A percentile compares a stretch with the other conserved stretches of the same genome.
phyloP scores from a whole-genome alignment of 768 basidiomycete genomes.

The Candolleomyces eurysporus region DNA sequence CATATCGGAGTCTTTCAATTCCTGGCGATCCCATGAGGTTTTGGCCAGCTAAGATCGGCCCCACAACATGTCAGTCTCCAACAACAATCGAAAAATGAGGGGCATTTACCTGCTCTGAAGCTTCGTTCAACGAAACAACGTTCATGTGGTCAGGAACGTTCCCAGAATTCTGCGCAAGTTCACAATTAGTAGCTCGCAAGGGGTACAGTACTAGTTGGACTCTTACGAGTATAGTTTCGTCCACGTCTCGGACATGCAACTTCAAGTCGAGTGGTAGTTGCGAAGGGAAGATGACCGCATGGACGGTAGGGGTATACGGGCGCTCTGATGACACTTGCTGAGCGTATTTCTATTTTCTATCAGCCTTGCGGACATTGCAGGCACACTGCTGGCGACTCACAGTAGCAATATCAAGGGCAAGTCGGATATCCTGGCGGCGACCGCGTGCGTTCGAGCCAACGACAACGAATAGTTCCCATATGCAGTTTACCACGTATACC shows the following conservation, averaged over 20 bases:
- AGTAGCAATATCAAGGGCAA: constrained; percentile 57
- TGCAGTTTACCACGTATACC: constrained; percentile 70
- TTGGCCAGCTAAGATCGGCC: constrained; percentile 43
- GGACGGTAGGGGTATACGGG: constrained; percentile 73
- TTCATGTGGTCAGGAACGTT: constrained; percentile 78
- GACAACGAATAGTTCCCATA: constrained; percentile 78
- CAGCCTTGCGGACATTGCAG: neutral
- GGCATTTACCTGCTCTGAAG: constrained; percentile 55
- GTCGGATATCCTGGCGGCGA: constrained; percentile 54
- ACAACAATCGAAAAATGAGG: neutral
- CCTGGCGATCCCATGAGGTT: constrained; percentile 47
- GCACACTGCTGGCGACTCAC: constrained; percentile 31
- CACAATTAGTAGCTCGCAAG: constrained; percentile 10
- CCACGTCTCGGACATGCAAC: constrained; percentile 64
- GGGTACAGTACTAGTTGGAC: neutral
- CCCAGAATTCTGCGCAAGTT: constrained; percentile 41
- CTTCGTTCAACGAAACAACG: constrained; percentile 55
- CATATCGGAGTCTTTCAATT: constrained; percentile 49
- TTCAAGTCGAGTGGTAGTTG: constrained; percentile 70
- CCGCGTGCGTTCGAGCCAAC: constrained; percentile 67
- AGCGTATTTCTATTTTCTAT: constrained; percentile 50
- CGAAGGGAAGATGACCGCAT: constrained; percentile 72
- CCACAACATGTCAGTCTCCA: neutral
- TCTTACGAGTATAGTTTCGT: constrained; percentile 56
- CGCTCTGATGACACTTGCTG: constrained; percentile 45